A percentile compares a stretch with the other conserved stretches of the same genome.
Conservation (phyloP, 108 stramenopile genomes). For the Skeletonema marinoi region DNA sequence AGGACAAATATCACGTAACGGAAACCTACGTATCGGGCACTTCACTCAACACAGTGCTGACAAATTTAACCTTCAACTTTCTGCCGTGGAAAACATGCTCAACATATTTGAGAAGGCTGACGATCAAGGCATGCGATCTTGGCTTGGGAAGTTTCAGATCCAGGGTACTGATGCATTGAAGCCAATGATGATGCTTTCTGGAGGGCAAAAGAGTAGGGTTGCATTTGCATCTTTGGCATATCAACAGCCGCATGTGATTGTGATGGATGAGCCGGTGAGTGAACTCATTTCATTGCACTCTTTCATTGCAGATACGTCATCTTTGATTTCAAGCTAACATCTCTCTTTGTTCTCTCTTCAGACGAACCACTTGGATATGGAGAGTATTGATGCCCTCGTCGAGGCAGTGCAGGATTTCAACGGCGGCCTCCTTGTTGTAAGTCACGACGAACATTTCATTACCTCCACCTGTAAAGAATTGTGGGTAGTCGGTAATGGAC, state of each 20-base stretch:
- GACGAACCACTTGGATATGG: slow-evolving; percentile 96
- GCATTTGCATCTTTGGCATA: slow-evolving; percentile 96
- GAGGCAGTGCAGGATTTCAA: slow-evolving; percentile 83
- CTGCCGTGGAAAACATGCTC: slow-evolving; percentile 92
- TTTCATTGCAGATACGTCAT: background rate
- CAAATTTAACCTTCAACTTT: slow-evolving; percentile 86
- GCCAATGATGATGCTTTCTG: slow-evolving; percentile 93
- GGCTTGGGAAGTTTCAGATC: slow-evolving; percentile 92
- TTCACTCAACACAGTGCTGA: slow-evolving; percentile 98
- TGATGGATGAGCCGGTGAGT: slow-evolving; percentile 84
- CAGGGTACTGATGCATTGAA: slow-evolving; percentile 90
- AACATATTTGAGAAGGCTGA: slow-evolving; percentile 77
- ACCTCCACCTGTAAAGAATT: slow-evolving; percentile 77
- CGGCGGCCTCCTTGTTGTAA: slow-evolving; percentile 93
- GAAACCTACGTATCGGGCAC: slow-evolving; percentile 88
- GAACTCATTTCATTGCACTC: background rate
- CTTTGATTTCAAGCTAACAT: background rate
- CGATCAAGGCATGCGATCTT: slow-evolving; percentile 91
- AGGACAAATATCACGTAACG: slow-evolving; percentile 88
- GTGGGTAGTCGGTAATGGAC: slow-evolving; percentile 85
- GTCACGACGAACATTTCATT: slow-evolving; percentile 95
- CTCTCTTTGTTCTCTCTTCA: slow-evolving; percentile 31
- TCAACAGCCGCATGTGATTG: slow-evolving; percentile 91
- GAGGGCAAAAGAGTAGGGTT: slow-evolving; percentile 96
- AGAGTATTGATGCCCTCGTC: slow-evolving; percentile 95